A percentile compares a stretch with the other conserved stretches of the same genome.
These are phyloP conservation scores for Marchantia polymorpha DNA, from an alignment of 225 moss, liverwort and hornwort species.

Conservation along the genomic window DNA sequence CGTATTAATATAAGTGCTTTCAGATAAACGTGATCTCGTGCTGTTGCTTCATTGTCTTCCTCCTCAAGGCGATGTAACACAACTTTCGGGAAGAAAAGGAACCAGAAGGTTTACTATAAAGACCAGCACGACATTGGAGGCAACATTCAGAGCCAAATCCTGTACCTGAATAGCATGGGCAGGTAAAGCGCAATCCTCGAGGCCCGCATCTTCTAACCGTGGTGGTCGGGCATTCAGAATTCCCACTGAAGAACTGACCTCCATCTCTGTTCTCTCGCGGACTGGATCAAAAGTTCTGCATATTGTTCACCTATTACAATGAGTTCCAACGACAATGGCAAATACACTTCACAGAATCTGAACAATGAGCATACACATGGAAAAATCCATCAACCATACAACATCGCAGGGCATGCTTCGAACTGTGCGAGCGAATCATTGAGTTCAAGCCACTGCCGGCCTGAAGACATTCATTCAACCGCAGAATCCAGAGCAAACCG, in stretches of 20 bases:
- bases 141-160: background rate
- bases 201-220: constrained; percentile 44
- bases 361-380: background rate
- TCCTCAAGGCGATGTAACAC: background rate
- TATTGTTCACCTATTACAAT: background rate
- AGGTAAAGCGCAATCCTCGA: constrained; percentile 45
- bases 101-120: background rate
- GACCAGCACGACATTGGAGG: background rate
- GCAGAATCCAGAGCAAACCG: background rate
- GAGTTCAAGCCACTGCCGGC: too few relatives aligned
- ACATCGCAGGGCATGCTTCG: background rate
- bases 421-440: background rate
- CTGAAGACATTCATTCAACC: background rate
- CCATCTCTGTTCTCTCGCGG: constrained; percentile 24
- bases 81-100: background rate
- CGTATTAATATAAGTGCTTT: too few relatives aligned
- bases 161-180: constrained; percentile 34
- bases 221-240: constrained; percentile 29
- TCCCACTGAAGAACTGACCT: constrained; percentile 6
- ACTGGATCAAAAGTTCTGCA: background rate
- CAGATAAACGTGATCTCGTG: too few relatives aligned
- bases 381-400: too few relatives aligned
- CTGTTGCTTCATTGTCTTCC: too few relatives aligned
- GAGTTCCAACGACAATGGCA: background rate
- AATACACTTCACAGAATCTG: background rate